Evolutionary conservation across 306 rosid genomes (phyloP), one percentile per base, ranked within the genome.

Genomic region (Abrus precatorius): DNA sequence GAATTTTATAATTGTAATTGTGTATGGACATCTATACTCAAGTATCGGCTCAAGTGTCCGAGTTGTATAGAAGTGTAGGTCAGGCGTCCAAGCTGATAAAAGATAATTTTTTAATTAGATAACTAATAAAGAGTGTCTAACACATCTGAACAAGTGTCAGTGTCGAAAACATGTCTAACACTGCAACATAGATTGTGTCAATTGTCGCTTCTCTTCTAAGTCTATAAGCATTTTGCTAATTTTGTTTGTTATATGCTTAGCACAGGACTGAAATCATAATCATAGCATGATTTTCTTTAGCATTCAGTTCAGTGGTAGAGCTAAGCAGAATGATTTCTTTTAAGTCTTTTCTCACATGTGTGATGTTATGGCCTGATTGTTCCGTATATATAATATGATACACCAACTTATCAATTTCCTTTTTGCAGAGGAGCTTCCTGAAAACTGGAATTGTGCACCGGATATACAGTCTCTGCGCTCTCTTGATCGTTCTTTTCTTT

Each of bases 401-500:
- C 59, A 55, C 36, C 84, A 83, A 81, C 83, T 82, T 62, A 70
- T 75, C 27, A 4, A 72, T 83, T 59, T 82, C 85, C 80, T 69
- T 88, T 36, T 83, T 88, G 82, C 30, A 95, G 99, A 89, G 85
- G 91, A 89, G 85, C 93, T 93, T 76, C 94, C 98, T 32, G 90
- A 87, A 69, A 88, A 92, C 77, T 95, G 98, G 99, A 84, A 80
- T 78, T 72, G 83, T 53, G 91, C 90, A 33, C 82, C 94, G 14
- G 97, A 92, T 82, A 85, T 95, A 76, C 88, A 88, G 56, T 91
- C 98, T 27, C 75, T 95, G 72, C 71, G 85, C 74, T 52, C 84
- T 67, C 85, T 89, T 75, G 99, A 91, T 34, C 97, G 98, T 50
- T 83, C 97, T 47, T 95, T 93, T 88, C 92, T 95, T 77, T 88